Base-by-base conservation (phyloP, 2,329 filamentous ascomycete genomes). In the Penicillium vulpinum region DNA sequence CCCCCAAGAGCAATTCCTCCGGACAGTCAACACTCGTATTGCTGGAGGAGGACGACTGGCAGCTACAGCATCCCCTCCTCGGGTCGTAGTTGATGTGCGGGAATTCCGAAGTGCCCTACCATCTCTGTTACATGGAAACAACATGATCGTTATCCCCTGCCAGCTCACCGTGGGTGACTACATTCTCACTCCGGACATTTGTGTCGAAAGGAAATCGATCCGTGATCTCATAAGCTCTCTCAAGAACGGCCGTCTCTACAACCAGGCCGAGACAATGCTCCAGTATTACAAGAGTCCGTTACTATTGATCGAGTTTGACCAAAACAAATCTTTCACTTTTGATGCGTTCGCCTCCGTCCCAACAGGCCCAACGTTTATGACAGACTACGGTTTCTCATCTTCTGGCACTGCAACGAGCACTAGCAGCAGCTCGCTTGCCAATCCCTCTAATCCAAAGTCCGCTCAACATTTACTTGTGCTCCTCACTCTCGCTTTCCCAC, bases 131-230 rank as follows among this genome's bases (percentile, higher is more conserved):
- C 93, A 99, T 73, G 94, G 90, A 1, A 88, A 91, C 50, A 90
- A 86, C 66, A 93, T 97, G 80, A 81, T 92, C 33, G 87, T 97
- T 41, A 88, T 97, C 0, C 94, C 94, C 2, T 97, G 93, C 75
- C 95, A 96, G 85, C 80, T 99, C 58, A 99, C 93, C 0, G 93
- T 99, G 0, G 94, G 91, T 62, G 94, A 99, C 77, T 99, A 99
- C 75, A 88, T 99, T 59, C 82, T 99, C 40, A 94, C 91, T 1
- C 93, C 93, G 1, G 85, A 87, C 63, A 94, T 97, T 63, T 96
- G 92, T 75, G 85, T 99, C 31, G 94, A 99, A 78, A 90, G 94
- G 46, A 99, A 99, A 77, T 95, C 90, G 26, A 83, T 99, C 68
- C 87, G 86, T 69, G 94, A 99, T 77, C 79, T 99, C 44, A 93